Evolutionary conservation across 2,329 filamentous ascomycete species (phyloP).

Genomic region (Xylariaceae sp.): DNA sequence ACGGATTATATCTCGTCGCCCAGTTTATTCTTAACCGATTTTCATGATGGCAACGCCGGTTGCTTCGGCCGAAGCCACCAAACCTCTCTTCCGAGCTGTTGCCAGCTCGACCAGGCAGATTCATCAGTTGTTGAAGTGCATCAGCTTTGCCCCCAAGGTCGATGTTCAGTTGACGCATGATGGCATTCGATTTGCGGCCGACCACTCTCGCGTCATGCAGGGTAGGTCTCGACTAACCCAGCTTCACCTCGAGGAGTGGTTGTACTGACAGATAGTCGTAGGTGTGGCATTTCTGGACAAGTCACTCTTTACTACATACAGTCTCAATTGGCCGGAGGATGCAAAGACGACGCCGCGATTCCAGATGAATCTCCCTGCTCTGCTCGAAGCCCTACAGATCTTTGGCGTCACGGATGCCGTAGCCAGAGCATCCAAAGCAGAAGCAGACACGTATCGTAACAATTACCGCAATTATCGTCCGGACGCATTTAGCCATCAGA

Average conservation of each 20-base stretch:
- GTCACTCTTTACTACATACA: constrained; percentile 80
- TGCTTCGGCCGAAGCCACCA: constrained; percentile 27
- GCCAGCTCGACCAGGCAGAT: constrained; percentile 73
- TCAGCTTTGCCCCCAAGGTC: constrained; percentile 54
- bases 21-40: constrained; percentile 3
- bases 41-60: constrained; percentile 23
- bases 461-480: constrained; percentile 57
- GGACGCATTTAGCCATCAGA: constrained; percentile 77
- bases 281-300: constrained; percentile 82
- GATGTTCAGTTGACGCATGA: constrained; percentile 72
- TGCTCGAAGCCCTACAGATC: constrained; percentile 92
- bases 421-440: constrained; percentile 51
- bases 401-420: constrained; percentile 76
- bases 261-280: constrained; percentile 29
- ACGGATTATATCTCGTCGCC: neutral
- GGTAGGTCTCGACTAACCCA: constrained; percentile 44
- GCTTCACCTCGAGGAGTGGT: neutral
- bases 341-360: constrained; percentile 61
- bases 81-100: constrained; percentile 65
- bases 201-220: constrained; percentile 88
- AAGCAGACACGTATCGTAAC: constrained; percentile 56
- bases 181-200: constrained; percentile 80
- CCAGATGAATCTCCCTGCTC: constrained; percentile 77
- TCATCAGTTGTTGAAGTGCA: constrained; percentile 56
- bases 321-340: constrained; percentile 51